phyloP scores from a whole-genome alignment of 345 rosid species.

The Camelina sativa region DNA sequence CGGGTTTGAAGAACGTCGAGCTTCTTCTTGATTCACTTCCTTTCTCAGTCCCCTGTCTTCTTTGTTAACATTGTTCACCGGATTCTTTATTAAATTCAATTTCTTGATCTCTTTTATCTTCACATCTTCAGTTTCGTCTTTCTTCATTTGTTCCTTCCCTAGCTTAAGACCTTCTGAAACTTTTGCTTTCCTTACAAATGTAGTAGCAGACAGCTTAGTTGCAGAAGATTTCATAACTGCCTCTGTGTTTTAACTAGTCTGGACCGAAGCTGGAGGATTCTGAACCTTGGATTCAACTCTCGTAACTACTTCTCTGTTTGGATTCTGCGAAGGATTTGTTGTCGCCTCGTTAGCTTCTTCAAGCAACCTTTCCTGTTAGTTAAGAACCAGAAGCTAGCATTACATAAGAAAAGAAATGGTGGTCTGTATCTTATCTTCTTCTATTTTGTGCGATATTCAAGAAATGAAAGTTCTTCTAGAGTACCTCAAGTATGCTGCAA shows the following conservation, averaged over 20 bases:
- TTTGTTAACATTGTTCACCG: slow-evolving; percentile 33
- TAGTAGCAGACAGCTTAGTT: slow-evolving; percentile 53
- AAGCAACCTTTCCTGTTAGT: slow-evolving; percentile 73
- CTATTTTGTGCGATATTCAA: not conserved
- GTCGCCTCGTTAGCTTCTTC: slow-evolving; percentile 50
- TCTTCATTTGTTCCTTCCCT: slow-evolving; percentile 46
- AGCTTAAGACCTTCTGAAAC: slow-evolving; percentile 40
- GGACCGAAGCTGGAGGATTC: slow-evolving; percentile 36
- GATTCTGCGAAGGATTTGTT: slow-evolving; percentile 28
- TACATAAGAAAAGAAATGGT: not conserved
- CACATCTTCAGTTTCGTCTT: slow-evolving; percentile 31
- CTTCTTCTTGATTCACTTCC: slow-evolving; percentile 38
- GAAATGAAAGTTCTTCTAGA: not conserved
- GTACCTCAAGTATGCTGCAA: slow-evolving; percentile 80
- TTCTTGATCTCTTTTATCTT: slow-evolving; percentile 33
- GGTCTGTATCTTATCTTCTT: not conserved
- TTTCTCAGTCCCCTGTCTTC: slow-evolving; percentile 38
- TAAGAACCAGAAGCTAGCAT: slow-evolving; percentile 26
- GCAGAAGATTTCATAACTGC: slow-evolving; percentile 40
- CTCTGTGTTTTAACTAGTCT: slow-evolving; percentile 49
- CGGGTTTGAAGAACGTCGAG: slow-evolving; percentile 57
- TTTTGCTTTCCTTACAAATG: slow-evolving; percentile 54
- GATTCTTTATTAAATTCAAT: slow-evolving; percentile 39
- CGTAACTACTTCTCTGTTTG: slow-evolving; percentile 17
- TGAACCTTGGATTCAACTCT: slow-evolving; percentile 40